Evolutionary conservation across 1,284 basidiomycete species (phyloP).

Genomic region (Melampsora abietis-canadensis): DNA sequence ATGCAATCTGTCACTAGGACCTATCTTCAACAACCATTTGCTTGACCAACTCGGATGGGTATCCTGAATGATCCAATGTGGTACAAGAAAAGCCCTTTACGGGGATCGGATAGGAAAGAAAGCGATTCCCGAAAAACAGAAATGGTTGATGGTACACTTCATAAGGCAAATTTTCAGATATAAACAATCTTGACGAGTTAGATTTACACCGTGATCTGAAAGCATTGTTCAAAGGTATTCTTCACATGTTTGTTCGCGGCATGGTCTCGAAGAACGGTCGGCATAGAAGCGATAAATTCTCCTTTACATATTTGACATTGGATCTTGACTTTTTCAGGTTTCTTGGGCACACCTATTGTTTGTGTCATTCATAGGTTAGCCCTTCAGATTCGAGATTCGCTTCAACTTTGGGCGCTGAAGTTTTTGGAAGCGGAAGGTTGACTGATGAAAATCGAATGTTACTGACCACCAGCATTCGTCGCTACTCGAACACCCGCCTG

Average conservation of each 20-base stretch:
- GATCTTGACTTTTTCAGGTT: slow-evolving; percentile 34
- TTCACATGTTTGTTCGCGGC: slow-evolving; percentile 33
- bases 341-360: slow-evolving; percentile 32
- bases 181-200: no score
- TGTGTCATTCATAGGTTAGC: background rate
- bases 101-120: no score
- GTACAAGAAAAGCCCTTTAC: no score
- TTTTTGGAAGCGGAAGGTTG: background rate
- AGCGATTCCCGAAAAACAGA: no score
- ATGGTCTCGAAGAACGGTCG: slow-evolving; percentile 35
- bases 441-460: no score
- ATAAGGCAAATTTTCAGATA: no score
- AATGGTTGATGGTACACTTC: no score
- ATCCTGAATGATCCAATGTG: no score
- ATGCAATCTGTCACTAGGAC: no score
- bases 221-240: slow-evolving; percentile 37
- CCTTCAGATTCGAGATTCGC: background rate
- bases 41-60: no score
- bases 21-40: no score
- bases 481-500: slow-evolving; percentile 32
- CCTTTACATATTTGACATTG: slow-evolving; percentile 41
- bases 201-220: slow-evolving; percentile 2
- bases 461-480: slow-evolving; percentile 40
- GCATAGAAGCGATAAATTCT: slow-evolving; percentile 41
- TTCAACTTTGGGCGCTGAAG: background rate